A percentile compares a stretch with the other conserved stretches of the same genome.
Evolutionary conservation across 768 basidiomycete species (phyloP).

Genomic region (Mycena albidolilacea): DNA sequence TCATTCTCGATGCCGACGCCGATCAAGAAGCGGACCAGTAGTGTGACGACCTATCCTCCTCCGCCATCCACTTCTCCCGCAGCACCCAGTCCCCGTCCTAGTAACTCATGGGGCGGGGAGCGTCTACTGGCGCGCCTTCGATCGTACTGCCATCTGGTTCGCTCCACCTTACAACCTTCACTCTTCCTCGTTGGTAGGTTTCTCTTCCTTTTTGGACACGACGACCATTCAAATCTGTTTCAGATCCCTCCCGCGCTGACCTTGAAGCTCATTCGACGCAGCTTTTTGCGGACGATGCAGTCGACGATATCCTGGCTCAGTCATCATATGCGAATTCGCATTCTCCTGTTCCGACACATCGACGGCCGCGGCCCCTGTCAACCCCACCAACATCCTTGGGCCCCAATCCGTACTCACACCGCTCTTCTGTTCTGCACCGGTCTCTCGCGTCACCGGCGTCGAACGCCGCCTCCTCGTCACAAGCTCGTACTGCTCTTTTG

Average conservation of each 20-base stretch:
- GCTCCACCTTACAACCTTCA: conserved; percentile 87
- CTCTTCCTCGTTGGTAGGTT: conserved; percentile 77
- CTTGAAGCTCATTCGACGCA: conserved; percentile 92
- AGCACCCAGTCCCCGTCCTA: conserved; percentile 58
- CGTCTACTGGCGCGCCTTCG: conserved; percentile 85
- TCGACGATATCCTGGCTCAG: conserved; percentile 88
- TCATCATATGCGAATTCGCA: conserved; percentile 83
- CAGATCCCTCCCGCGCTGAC: conserved; percentile 92
- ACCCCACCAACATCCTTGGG: conserved; percentile 46
- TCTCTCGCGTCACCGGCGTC: conserved; percentile 75
- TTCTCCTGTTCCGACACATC: conserved; percentile 88
- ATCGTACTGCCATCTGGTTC: conserved; percentile 84
- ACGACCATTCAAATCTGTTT: not conserved
- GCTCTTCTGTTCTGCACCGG: conserved; percentile 86
- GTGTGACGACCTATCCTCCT: conserved; percentile 74
- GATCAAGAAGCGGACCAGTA: conserved; percentile 47
- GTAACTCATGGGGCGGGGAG: conserved; percentile 88
- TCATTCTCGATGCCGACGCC: conserved; percentile 75
- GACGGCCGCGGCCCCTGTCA: conserved; percentile 78
- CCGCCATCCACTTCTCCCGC: conserved; percentile 58
- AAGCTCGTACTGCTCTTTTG: conserved; percentile 87
- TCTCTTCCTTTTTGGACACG: not conserved
- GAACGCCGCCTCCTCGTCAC: conserved; percentile 69
- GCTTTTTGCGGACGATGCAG: conserved; percentile 87
- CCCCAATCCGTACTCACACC: conserved; percentile 71